Conservation (phyloP, 2,329 filamentous ascomycete genomes). For the Erysiphe pulchra region DNA sequence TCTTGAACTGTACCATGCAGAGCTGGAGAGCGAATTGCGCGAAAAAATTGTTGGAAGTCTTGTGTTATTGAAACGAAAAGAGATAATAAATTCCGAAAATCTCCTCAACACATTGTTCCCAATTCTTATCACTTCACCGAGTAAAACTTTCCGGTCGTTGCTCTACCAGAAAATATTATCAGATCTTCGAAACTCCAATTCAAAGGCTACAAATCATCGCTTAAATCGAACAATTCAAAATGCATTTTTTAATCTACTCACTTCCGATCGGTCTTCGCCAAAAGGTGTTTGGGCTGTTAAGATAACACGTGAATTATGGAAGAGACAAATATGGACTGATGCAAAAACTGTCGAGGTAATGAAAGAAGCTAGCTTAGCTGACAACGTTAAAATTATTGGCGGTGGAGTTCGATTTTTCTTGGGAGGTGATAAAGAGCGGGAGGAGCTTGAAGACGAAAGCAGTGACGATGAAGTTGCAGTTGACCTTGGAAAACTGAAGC, state of each 20-base stretch:
- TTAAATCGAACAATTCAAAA: conserved; percentile 86
- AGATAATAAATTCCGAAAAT: conserved; percentile 62
- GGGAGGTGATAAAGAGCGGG: conserved; percentile 82
- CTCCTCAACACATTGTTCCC: conserved; percentile 85
- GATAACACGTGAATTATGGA: conserved; percentile 86
- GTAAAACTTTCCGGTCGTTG: conserved; percentile 63
- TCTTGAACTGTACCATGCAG: conserved; percentile 55
- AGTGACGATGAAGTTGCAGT: conserved; percentile 62
- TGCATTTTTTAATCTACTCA: conserved; percentile 74
- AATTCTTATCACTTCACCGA: conserved; percentile 72
- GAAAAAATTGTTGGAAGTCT: conserved; percentile 89
- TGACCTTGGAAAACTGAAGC: conserved; percentile 59
- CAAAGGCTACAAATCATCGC: conserved; percentile 69
- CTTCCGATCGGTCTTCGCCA: conserved; percentile 57
- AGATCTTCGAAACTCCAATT: conserved; percentile 70
- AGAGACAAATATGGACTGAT: conserved; percentile 86
- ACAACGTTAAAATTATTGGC: conserved; percentile 78
- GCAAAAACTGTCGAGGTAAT: conserved; percentile 91
- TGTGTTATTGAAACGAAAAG: conserved; percentile 69
- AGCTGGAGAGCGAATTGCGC: conserved; percentile 58
- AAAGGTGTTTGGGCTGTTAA: conserved; percentile 93
- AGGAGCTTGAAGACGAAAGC: conserved; percentile 74
- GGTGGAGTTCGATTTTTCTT: conserved; percentile 86
- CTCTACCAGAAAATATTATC: conserved; percentile 80
- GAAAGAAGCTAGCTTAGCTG: conserved; percentile 72